phyloP scores from a whole-genome alignment of 169 alveolate genomes.

The Pseudocohnilembus persalinus region DNA sequence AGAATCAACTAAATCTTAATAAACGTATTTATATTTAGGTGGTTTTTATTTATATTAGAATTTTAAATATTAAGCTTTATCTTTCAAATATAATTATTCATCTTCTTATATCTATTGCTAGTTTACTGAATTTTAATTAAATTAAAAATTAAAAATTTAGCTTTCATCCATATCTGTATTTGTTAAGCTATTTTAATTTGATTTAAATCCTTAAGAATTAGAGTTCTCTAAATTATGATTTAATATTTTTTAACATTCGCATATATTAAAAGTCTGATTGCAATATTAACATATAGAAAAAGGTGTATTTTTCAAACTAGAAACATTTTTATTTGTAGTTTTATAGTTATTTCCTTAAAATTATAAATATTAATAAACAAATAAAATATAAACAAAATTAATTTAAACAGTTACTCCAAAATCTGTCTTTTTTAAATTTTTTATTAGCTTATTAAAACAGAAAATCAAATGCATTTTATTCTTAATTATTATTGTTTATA shows the following conservation, averaged over 20 bases:
- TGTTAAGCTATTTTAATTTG: too few species aligned
- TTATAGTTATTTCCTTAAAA: background rate
- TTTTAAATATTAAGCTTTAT: too few species aligned
- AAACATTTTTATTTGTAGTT: background rate
- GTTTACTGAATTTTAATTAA: too few species aligned
- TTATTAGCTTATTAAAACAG: background rate
- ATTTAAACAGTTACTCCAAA: background rate
- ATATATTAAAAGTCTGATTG: background rate
- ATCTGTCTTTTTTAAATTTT: background rate
- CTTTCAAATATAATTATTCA: too few species aligned
- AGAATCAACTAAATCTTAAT: background rate
- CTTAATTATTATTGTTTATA: too few species aligned
- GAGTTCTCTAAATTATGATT: background rate
- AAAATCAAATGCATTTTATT: background rate
- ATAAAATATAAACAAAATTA: too few species aligned
- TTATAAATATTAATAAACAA: too few species aligned
- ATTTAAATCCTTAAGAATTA: too few species aligned
- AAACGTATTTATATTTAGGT: background rate
- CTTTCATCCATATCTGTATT: too few species aligned
- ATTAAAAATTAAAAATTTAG: too few species aligned
- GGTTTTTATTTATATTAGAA: background rate
- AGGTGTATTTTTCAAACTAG: background rate
- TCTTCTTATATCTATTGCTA: too few species aligned
- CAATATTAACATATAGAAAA: background rate
- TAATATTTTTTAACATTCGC: background rate